Conservation (phyloP, 495 filamentous ascomycete genomes). For the Elasticomyces elasticus region DNA sequence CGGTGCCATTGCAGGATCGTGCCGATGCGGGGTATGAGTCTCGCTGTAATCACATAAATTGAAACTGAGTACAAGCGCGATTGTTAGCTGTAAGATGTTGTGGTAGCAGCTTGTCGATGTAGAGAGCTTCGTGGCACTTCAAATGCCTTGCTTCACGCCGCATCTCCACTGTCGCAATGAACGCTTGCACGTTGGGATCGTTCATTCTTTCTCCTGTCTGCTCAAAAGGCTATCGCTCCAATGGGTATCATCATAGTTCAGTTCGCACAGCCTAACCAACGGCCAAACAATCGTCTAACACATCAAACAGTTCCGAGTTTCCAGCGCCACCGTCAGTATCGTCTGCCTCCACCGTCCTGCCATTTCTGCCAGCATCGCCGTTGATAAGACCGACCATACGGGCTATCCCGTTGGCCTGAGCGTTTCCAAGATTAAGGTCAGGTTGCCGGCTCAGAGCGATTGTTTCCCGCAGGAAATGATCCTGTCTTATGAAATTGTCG, state of each 20-base stretch:
- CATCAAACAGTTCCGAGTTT: constrained; percentile 49
- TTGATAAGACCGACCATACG: constrained; percentile 25
- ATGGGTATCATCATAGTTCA: background rate
- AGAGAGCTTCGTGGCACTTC: no score
- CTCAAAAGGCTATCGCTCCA: background rate
- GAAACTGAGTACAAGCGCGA: background rate
- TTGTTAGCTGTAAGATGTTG: no score
- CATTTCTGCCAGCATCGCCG: constrained; percentile 25
- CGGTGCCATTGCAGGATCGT: background rate
- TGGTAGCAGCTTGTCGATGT: background rate
- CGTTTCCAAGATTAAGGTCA: constrained; percentile 65
- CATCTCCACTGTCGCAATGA: no score
- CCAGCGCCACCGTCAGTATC: constrained; percentile 42
- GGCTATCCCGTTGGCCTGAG: constrained; percentile 36
- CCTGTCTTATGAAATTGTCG: constrained; percentile 62
- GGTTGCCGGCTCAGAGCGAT: constrained; percentile 47
- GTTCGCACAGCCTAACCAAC: constrained; percentile 8
- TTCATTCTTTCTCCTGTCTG: no score
- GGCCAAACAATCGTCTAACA: constrained; percentile 50
- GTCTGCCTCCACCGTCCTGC: constrained; percentile 51
- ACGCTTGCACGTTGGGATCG: no score
- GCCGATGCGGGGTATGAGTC: background rate
- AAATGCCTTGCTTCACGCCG: no score
- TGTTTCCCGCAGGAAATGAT: constrained; percentile 61
- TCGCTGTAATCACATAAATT: background rate